Base-by-base conservation (phyloP, 192 early-diverging fungal genomes). In the Phlyctochytrium bullatum region DNA sequence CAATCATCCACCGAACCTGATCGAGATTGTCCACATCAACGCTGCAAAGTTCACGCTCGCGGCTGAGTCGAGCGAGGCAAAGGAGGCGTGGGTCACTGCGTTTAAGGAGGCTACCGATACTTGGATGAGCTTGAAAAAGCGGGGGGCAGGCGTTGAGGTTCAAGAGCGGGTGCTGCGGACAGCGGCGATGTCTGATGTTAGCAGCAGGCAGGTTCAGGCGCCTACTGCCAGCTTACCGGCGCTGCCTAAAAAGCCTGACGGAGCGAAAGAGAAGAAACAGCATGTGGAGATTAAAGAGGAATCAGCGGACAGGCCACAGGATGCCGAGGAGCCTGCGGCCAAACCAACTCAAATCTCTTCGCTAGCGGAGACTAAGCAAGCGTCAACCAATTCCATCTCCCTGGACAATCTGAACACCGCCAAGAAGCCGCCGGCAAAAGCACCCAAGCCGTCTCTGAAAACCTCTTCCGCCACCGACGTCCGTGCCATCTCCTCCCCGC, bases 21-120 rank as follows among this genome's bases (percentile, higher is more conserved):
- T 83, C 34, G 79, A 83, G 34, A 62, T 83, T 30, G 69, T 69
- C 2, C 75, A 79, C 58, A 69, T 78, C 36, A 71, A 72, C 30
- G 32, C 62, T 3, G 47, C 53, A 2, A 68, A 65, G 10, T 75
- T 77, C 25, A 50, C 28, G 0, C 34, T 83, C 1, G 64, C 65
- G 12, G 60, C 51, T n/a, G 74, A 78, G 2, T 68, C 31, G 12
- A 33, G 27, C 32, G 58, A 68, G n/a, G 17, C 30, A 12, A 76
- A 78, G 51, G 60, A 67, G 24, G 14, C 27, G 2, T 83, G 82
- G 82, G 66, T 78, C 14, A 66, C 64, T 14, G 65, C 79, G 6
- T 61, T 83, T 20, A 61, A 73, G 31, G 72, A 76, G 3, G 77
- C 78, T 1, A 73, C 73, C 1, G 53, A 71, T 3, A 64, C 65